Percentiles rank a stretch among this genome's conserved stretches.
These are phyloP conservation scores for Zygosaccharomyces kombuchaensis DNA, from an alignment of 805 yeast species.

Conservation along the genomic window DNA sequence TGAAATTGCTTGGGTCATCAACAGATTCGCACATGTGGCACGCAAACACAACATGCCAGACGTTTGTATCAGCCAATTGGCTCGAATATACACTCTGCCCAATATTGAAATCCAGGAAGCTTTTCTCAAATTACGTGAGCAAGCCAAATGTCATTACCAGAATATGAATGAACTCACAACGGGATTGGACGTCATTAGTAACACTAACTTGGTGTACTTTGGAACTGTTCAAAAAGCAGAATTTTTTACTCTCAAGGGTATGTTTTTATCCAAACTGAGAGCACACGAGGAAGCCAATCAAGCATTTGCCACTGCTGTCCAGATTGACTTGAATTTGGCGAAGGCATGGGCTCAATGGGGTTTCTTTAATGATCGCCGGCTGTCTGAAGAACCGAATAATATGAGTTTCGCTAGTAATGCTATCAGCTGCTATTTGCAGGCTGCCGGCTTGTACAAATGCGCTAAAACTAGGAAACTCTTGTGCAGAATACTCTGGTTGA, in stretches of 20 bases:
- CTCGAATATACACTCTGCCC: conserved; percentile 91
- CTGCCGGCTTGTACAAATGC: conserved; percentile 93
- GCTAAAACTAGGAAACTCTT: conserved; percentile 83
- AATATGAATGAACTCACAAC: conserved; percentile 86
- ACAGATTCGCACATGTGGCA: conserved; percentile 97
- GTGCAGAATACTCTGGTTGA: conserved; percentile 89
- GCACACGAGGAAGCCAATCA: conserved; percentile 95
- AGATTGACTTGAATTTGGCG: conserved; percentile 86
- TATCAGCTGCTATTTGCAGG: conserved; percentile 91
- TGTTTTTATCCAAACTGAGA: conserved; percentile 88
- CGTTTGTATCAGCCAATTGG: conserved; percentile 87
- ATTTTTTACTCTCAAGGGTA: conserved; percentile 94
- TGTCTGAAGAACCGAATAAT: conserved; percentile 77
- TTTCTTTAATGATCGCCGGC: conserved; percentile 80
- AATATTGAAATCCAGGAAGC: conserved; percentile 98
- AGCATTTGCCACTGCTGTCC: conserved; percentile 97
- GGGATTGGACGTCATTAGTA: conserved; percentile 93
- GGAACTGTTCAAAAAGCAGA: conserved; percentile 98
- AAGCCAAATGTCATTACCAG: conserved; percentile 95
- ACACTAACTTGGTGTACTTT: conserved; percentile 91
- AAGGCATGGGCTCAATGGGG: conserved; percentile 99
- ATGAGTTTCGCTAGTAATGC: conserved; percentile 88
- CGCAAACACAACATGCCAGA: conserved; percentile 95
- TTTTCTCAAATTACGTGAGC: conserved; percentile 89
- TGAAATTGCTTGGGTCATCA: conserved; percentile 98